Evolutionary conservation across 164 flowering plant species (phyloP).

Genomic region (Liriodendron chinense): DNA sequence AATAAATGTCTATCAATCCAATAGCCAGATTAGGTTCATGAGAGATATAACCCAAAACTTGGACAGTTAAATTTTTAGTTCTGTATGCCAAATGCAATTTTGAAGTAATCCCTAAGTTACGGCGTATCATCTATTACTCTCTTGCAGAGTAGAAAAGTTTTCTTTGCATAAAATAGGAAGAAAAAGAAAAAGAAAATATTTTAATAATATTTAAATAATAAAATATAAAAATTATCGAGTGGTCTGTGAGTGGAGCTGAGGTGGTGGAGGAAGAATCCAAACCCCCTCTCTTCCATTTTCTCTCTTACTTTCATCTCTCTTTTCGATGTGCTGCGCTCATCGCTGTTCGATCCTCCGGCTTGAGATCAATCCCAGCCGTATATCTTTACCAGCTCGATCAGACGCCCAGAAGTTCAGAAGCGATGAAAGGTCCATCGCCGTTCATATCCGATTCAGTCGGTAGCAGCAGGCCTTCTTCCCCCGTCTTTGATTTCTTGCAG

Average conservation of each 20-base stretch:
- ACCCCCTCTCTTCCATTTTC: not conserved
- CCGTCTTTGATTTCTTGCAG: not conserved
- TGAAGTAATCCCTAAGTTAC: not conserved
- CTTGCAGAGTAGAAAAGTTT: not conserved
- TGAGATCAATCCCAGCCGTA: no score
- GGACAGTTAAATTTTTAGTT: no score
- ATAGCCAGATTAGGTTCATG: no score
- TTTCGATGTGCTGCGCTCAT: not conserved
- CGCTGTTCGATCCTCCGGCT: not conserved
- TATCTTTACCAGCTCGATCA: slow-evolving; percentile 4
- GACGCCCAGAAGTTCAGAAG: not conserved
- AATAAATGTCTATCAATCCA: no score
- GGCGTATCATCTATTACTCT: not conserved
- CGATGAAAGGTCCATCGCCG: slow-evolving; percentile 1
- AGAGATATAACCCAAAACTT: no score
- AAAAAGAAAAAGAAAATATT: not conserved
- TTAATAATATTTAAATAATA: not conserved
- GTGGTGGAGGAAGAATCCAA: slow-evolving; percentile 3
- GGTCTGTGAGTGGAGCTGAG: slow-evolving; percentile 3
- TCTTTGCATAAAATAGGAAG: not conserved
- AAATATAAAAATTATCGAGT: not conserved
- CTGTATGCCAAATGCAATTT: no score
- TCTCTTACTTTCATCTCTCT: not conserved
- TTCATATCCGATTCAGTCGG: slow-evolving; percentile 4
- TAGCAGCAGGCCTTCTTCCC: not conserved